Percentiles rank a stretch among this genome's conserved stretches.
phyloP scores from a whole-genome alignment of 352 stramenopile genomes.

The Phytophthora melonis region DNA sequence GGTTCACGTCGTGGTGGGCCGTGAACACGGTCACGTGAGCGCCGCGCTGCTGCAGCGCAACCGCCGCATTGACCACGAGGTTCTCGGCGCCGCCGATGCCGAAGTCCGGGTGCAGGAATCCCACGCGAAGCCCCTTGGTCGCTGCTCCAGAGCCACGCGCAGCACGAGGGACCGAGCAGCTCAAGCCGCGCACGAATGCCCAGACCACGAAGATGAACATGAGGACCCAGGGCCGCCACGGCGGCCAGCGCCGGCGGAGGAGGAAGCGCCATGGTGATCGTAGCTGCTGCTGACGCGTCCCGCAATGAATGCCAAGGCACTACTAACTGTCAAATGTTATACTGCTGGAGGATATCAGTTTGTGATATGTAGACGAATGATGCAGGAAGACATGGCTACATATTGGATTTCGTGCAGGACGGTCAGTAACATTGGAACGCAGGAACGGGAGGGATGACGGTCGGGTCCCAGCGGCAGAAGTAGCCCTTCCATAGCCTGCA shows the following conservation, averaged over 20 bases:
- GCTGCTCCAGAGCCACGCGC: conserved; percentile 6
- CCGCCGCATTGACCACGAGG: conserved; percentile 92
- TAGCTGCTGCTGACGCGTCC: conserved; percentile 17
- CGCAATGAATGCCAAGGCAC: background rate
- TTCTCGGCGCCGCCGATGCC: conserved; percentile 98
- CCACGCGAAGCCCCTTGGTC: conserved; percentile 63
- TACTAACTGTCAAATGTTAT: conserved; percentile 21
- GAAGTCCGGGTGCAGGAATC: conserved; percentile 99
- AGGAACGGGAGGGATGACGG: conserved; percentile 72
- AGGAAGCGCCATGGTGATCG: conserved; percentile 31
- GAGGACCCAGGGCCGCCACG: conserved; percentile 26
- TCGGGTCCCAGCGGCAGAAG: conserved; percentile 89
- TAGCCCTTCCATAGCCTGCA: conserved; percentile 85
- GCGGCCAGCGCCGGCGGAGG: conserved; percentile 19
- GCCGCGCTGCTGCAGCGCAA: conserved; percentile 87
- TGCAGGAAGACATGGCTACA: conserved; percentile 8
- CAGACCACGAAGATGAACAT: conserved; percentile 34
- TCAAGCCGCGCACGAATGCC: conserved; percentile 39
- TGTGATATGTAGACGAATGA: conserved; percentile 23
- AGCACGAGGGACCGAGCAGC: conserved; percentile 30
- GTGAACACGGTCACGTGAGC: conserved; percentile 95
- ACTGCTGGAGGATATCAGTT: conserved; percentile 8
- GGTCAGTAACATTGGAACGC: conserved; percentile 79
- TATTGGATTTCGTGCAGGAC: background rate
- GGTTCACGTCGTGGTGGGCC: conserved; percentile 93